These are phyloP conservation scores for Clavispora carvajalis DNA, from an alignment of 805 yeast species.

Conservation along the genomic window DNA sequence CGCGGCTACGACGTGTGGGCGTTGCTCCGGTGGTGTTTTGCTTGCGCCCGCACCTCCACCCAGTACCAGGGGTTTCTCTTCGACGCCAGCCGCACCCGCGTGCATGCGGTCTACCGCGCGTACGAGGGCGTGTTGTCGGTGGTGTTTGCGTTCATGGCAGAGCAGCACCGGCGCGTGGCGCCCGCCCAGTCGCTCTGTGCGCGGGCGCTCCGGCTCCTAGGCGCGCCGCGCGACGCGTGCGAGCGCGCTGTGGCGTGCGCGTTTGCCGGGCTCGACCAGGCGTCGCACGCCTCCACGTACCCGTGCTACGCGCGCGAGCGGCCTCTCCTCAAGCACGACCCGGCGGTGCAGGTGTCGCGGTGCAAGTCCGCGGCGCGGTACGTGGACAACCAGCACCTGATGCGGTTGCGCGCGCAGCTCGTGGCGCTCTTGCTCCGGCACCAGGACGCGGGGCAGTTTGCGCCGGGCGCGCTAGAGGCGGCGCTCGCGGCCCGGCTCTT, in stretches of 20 bases:
- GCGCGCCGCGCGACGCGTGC: constrained; percentile 20
- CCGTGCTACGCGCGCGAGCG: constrained; percentile 25
- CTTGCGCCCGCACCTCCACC: constrained; percentile 28
- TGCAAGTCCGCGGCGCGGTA: constrained; percentile 6
- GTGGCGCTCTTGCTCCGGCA: background rate
- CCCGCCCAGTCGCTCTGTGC: constrained; percentile 1
- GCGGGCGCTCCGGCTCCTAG: constrained; percentile 19
- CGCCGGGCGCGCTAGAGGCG: background rate
- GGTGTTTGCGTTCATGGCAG: constrained; percentile 18
- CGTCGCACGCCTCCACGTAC: constrained; percentile 13
- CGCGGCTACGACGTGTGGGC: constrained; percentile 24
- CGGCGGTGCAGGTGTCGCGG: constrained; percentile 8
- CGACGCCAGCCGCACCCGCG: constrained; percentile 16
- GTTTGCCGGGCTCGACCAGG: constrained; percentile 24
- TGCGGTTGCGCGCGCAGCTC: constrained; percentile 18
- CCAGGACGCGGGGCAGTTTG: background rate
- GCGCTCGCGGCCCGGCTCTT: constrained; percentile 1
- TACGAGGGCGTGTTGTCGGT: constrained; percentile 17
- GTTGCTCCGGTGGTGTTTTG: constrained; percentile 31
- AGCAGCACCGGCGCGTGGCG: constrained; percentile 5
- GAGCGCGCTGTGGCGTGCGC: constrained; percentile 26
- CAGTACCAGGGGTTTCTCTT: constrained; percentile 15
- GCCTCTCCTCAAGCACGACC: constrained; percentile 18
- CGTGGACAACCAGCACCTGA: constrained; percentile 25
- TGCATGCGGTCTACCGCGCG: constrained; percentile 21